phyloP scores from a whole-genome alignment of 2,329 filamentous ascomycete genomes.

The Pestalotiopsis sp. region DNA sequence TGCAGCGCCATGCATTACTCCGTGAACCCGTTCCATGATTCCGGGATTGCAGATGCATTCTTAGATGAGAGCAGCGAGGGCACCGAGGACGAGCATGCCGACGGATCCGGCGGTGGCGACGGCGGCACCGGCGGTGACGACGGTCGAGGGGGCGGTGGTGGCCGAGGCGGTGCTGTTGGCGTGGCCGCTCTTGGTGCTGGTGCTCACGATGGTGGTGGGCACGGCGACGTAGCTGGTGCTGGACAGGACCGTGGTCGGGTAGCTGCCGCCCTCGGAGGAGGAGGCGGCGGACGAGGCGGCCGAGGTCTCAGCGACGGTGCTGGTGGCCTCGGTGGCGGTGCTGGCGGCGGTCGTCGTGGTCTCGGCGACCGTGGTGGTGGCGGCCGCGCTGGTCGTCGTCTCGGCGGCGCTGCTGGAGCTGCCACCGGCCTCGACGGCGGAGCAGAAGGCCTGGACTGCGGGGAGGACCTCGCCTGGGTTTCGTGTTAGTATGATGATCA shows the following conservation, averaged over 20 bases:
- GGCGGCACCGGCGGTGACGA: slow-evolving; percentile 9
- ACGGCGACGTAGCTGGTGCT: not conserved
- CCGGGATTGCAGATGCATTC: not conserved
- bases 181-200: slow-evolving; percentile 12
- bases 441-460: slow-evolving; percentile 22
- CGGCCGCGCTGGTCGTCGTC: slow-evolving; percentile 2
- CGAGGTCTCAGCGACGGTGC: not conserved
- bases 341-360: not conserved
- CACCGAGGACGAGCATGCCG: slow-evolving; percentile 10
- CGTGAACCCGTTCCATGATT: not conserved
- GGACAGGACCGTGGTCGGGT: not conserved
- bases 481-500: not conserved
- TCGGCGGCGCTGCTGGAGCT: slow-evolving; percentile 1
- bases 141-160: not conserved
- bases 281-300: not conserved
- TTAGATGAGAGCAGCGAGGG: slow-evolving; percentile 8
- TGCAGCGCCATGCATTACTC: not conserved
- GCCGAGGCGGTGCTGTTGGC: slow-evolving; percentile 4
- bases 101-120: slow-evolving; percentile 5
- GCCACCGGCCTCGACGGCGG: slow-evolving; percentile 17
- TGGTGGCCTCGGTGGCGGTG: not conserved
- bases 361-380: slow-evolving; percentile 8
- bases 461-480: slow-evolving; percentile 20
- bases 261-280: not conserved
- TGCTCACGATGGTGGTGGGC: slow-evolving; percentile 15